Conservation (phyloP, 2,329 filamentous ascomycete genomes). For the Curvularia lunata region DNA sequence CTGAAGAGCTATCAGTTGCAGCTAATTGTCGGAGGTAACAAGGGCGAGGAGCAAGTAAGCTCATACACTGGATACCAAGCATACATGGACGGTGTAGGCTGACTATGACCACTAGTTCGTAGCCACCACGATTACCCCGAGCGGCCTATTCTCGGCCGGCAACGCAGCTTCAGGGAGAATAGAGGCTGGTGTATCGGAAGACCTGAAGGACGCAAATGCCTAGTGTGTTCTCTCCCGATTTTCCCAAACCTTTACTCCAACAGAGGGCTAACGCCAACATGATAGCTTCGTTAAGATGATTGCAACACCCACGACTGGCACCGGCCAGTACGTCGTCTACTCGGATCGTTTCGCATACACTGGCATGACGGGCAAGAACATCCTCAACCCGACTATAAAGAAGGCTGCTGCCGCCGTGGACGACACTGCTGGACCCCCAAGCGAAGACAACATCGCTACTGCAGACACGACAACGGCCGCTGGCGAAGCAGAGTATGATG, state of each 20-base stretch:
- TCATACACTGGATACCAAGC: background rate
- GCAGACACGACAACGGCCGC: slow-evolving; percentile 37
- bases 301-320: slow-evolving; percentile 61
- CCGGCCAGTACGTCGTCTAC: slow-evolving; percentile 64
- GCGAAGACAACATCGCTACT: slow-evolving; percentile 29
- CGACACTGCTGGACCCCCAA: slow-evolving; percentile 39
- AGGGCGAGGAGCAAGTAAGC: slow-evolving; percentile 55
- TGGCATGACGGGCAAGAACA: slow-evolving; percentile 69
- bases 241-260: background rate
- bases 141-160: slow-evolving; percentile 53
- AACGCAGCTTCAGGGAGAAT: slow-evolving; percentile 49
- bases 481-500: slow-evolving; percentile 30
- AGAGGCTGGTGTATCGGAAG: slow-evolving; percentile 29
- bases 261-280: slow-evolving; percentile 13
- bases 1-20: slow-evolving; percentile 64
- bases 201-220: slow-evolving; percentile 56
- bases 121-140: slow-evolving; percentile 49
- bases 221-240: slow-evolving; percentile 55
- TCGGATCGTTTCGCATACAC: slow-evolving; percentile 69
- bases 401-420: slow-evolving; percentile 46
- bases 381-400: slow-evolving; percentile 56
- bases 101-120: slow-evolving; percentile 11
- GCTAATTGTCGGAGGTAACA: slow-evolving; percentile 67
- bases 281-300: slow-evolving; percentile 56
- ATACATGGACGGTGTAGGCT: background rate